Conservation (phyloP, 2,329 filamentous ascomycete genomes). For the Paecilomyces sp. region DNA sequence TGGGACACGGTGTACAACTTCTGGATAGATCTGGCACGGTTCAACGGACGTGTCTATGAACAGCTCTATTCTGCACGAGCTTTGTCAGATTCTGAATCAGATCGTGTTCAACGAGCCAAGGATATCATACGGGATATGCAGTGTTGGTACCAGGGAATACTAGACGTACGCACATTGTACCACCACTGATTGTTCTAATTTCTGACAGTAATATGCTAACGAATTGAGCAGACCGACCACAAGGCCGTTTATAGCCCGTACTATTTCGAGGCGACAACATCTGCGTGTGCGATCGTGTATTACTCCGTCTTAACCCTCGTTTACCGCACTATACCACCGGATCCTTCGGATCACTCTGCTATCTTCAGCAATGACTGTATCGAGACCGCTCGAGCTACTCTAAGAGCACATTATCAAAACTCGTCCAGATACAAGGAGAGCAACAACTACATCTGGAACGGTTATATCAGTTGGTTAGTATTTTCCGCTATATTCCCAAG, state of each 20-base stretch:
- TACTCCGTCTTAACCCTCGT: conserved; percentile 31
- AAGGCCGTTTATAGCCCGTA: conserved; percentile 10
- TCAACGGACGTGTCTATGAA: conserved; percentile 56
- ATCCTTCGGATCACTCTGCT: conserved; percentile 14
- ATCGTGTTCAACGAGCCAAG: conserved; percentile 16
- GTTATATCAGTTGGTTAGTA: conserved; percentile 9
- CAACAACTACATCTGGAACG: conserved; percentile 10
- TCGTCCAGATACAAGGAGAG: conserved; percentile 8
- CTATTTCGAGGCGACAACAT: conserved; percentile 19
- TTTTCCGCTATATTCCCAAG: not conserved
- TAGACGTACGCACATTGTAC: not conserved
- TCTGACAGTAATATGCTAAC: not conserved
- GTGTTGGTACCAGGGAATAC: conserved; percentile 8
- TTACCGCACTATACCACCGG: conserved; percentile 32
- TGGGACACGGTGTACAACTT: conserved; percentile 44
- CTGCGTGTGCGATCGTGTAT: conserved; percentile 28
- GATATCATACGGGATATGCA: conserved; percentile 6
- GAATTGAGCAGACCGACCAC: conserved; percentile 7
- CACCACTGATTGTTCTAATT: not conserved
- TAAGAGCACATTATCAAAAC: conserved; percentile 24
- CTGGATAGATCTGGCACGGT: conserved; percentile 50
- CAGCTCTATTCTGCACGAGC: conserved; percentile 43
- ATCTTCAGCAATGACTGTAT: conserved; percentile 31
- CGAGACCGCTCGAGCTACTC: conserved; percentile 26
- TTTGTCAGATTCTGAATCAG: conserved; percentile 17